A percentile compares a stretch with the other conserved stretches of the same genome.
These are phyloP conservation scores for Fabrea salina DNA, from an alignment of 169 alveolate genomes.

Conservation along the genomic window DNA sequence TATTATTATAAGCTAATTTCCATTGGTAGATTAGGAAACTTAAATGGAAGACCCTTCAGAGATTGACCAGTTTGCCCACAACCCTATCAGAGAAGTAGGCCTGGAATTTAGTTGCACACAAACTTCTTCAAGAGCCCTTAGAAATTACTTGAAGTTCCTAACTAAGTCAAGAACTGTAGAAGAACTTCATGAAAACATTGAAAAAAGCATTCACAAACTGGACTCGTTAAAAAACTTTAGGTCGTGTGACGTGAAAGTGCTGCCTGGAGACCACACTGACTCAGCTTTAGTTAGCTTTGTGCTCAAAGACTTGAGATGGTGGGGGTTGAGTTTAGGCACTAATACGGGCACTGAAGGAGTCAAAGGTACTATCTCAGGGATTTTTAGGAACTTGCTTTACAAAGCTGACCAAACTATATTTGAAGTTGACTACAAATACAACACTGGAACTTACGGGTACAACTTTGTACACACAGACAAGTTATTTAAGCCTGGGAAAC, in stretches of 20 bases:
- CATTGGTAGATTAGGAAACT: too few relatives aligned
- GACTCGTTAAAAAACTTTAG: neutral
- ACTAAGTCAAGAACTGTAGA: neutral
- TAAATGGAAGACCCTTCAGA: too few relatives aligned
- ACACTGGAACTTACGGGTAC: constrained; percentile 16
- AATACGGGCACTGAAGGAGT: constrained; percentile 11
- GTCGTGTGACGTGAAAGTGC: constrained; percentile 11
- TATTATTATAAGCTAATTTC: too few relatives aligned
- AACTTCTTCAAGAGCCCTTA: neutral
- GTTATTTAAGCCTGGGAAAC: neutral
- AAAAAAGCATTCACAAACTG: neutral
- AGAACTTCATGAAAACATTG: neutral
- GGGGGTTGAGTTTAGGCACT: neutral
- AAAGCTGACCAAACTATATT: constrained; percentile 26
- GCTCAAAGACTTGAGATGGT: neutral
- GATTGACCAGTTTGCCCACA: too few relatives aligned
- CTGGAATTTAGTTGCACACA: neutral
- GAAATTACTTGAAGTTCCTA: neutral
- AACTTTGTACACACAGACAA: neutral
- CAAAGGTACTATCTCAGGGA: neutral
- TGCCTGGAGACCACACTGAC: neutral
- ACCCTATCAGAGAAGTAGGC: neutral
- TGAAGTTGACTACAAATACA: constrained; percentile 4
- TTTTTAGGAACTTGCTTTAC: constrained; percentile 7
- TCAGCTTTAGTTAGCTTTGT: neutral